Percentiles rank a stretch among this genome's conserved stretches.
phyloP scores from a whole-genome alignment of 2,329 filamentous ascomycete genomes.

The Tolypocladium ophioglossoides region DNA sequence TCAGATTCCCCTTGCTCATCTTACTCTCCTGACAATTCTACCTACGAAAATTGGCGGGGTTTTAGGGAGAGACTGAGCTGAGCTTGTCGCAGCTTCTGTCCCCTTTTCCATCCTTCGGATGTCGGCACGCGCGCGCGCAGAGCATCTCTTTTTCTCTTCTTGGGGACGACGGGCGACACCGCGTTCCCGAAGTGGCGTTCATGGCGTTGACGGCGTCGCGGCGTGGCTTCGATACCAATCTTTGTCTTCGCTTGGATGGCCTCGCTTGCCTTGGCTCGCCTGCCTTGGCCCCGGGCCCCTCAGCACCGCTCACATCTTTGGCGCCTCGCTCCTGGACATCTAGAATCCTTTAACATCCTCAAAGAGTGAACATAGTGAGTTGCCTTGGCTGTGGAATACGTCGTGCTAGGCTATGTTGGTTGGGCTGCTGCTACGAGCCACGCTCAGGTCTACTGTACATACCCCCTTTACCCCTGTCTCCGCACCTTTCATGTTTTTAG shows the following conservation, averaged over 20 bases:
- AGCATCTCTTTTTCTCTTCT: constrained; percentile 2
- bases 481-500: neutral
- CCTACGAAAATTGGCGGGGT: neutral
- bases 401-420: neutral
- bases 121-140: neutral
- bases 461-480: neutral
- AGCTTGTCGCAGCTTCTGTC: neutral
- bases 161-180: neutral
- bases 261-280: neutral
- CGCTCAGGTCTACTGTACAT: neutral
- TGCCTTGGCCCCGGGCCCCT: neutral
- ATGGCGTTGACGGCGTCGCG: constrained; percentile 18
- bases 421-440: neutral
- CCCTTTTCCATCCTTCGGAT: neutral
- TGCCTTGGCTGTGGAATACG: neutral
- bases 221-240: constrained; percentile 19
- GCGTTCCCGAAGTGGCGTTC: constrained; percentile 15
- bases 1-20: neutral
- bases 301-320: neutral
- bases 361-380: neutral
- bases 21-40: neutral
- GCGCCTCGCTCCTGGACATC: neutral
- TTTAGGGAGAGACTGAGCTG: neutral
- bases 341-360: neutral
- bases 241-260: constrained; percentile 2